Conservation (phyloP, 139 green algal genomes). For the Tetradesmus lagerheimii region DNA sequence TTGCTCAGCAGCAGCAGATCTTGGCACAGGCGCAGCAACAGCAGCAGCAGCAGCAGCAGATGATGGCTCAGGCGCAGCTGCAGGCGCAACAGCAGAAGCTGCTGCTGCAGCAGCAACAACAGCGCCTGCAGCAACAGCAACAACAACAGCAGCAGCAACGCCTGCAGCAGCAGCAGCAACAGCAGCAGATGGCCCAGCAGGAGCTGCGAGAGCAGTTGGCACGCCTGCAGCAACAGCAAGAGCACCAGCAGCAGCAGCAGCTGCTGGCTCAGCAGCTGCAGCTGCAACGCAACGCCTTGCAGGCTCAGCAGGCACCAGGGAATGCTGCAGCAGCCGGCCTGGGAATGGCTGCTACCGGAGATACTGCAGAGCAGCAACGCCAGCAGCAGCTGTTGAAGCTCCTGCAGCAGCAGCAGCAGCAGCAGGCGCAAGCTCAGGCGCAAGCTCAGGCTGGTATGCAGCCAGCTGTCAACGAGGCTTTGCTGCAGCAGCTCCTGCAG, state of each 20-base stretch:
- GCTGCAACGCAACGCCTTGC: not conserved
- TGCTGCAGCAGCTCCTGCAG: not conserved
- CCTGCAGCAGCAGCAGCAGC: slow-evolving; percentile 9
- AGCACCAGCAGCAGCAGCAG: slow-evolving; percentile 14
- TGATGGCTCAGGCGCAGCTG: not conserved
- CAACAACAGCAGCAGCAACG: not conserved
- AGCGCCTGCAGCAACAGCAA: not conserved
- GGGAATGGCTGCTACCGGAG: not conserved
- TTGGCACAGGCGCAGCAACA: not conserved
- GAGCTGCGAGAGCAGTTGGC: not conserved
- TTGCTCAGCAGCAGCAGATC: not conserved
- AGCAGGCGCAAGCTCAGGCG: not conserved
- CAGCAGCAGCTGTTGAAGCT: not conserved
- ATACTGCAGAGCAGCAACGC: not conserved
- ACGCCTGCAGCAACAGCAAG: not conserved
- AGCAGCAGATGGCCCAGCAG: slow-evolving; percentile 4
- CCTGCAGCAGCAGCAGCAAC: not conserved
- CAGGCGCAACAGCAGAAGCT: not conserved
- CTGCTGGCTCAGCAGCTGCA: slow-evolving; percentile 3
- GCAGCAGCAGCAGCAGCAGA: not conserved
- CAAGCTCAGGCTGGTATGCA: not conserved
- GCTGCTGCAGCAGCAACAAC: not conserved
- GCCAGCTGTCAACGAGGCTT: not conserved
- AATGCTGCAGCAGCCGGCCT: not conserved
- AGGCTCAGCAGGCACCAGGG: not conserved